These are phyloP conservation scores for Coniella lustricola DNA, from an alignment of 2,329 filamentous ascomycete species.

Conservation along the genomic window DNA sequence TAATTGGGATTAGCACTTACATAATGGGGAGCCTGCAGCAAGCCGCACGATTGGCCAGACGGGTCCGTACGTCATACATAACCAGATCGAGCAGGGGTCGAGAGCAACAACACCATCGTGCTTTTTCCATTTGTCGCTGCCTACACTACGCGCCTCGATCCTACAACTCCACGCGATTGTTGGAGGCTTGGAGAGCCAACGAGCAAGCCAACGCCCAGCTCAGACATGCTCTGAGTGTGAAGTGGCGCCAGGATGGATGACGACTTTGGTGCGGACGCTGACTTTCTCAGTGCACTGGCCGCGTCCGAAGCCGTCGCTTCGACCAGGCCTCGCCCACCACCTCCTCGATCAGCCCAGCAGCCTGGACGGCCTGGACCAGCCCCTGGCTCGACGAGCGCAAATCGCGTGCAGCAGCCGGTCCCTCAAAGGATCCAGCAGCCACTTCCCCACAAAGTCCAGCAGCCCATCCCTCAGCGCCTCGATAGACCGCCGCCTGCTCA, in stretches of 20 bases:
- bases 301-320: constrained; percentile 33
- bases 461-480: constrained; percentile 49
- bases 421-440: constrained; percentile 39
- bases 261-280: constrained; percentile 51
- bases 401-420: constrained; percentile 31
- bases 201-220: too few species aligned
- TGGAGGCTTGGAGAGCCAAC: too few species aligned
- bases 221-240: constrained; percentile 10
- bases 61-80: too few species aligned
- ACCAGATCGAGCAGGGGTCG: too few species aligned
- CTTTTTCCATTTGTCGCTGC: neutral
- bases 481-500: constrained; percentile 40
- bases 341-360: constrained; percentile 15
- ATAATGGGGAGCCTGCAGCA: too few species aligned
- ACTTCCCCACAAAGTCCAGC: constrained; percentile 36
- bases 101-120: too few species aligned
- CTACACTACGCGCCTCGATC: too few species aligned
- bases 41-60: too few species aligned
- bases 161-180: too few species aligned
- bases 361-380: neutral
- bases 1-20: too few species aligned
- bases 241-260: constrained; percentile 36
- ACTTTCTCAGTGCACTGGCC: constrained; percentile 49
- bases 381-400: constrained; percentile 11
- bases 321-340: constrained; percentile 12